Evolutionary conservation across 2,329 filamentous ascomycete species (phyloP).

Genomic region (Claviceps quebecensis): DNA sequence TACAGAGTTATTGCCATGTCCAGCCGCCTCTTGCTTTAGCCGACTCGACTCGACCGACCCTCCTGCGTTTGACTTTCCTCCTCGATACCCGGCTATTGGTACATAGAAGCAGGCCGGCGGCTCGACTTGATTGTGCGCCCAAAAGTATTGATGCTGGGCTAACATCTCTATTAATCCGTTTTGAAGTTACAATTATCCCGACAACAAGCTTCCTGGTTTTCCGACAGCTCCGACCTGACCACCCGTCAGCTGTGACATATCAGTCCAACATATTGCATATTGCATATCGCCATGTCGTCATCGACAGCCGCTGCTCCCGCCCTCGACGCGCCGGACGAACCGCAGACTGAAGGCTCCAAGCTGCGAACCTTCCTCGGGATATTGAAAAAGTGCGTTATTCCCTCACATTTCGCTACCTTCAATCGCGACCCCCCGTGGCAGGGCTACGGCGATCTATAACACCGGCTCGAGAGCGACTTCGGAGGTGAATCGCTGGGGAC

Average conservation of each 20-base stretch:
- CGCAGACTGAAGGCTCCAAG: slow-evolving; percentile 69
- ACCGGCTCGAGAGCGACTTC: not conserved
- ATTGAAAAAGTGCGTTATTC: slow-evolving; percentile 58
- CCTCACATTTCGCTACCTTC: not conserved
- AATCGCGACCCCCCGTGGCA: too few relatives aligned
- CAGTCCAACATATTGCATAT: not conserved
- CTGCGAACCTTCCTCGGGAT: slow-evolving; percentile 80
- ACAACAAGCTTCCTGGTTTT: not conserved
- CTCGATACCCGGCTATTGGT: not conserved
- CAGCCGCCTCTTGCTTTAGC: not conserved
- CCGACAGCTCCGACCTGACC: not conserved
- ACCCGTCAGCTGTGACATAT: not conserved
- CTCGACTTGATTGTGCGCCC: too few relatives aligned
- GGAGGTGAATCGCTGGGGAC: not conserved
- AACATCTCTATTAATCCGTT: not conserved
- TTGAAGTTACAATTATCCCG: not conserved
- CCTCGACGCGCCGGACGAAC: slow-evolving; percentile 27
- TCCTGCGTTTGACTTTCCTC: not conserved
- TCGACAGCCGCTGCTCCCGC: slow-evolving; percentile 19
- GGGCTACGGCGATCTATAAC: too few relatives aligned
- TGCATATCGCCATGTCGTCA: slow-evolving; percentile 21
- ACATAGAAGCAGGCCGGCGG: too few relatives aligned
- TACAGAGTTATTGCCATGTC: not conserved
- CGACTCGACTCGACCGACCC: not conserved
- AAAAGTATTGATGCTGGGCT: not conserved